A percentile compares a stretch with the other conserved stretches of the same genome.
Evolutionary conservation across 352 stramenopile genomes (phyloP).

Genomic region (Pythium phragmiticola): DNA sequence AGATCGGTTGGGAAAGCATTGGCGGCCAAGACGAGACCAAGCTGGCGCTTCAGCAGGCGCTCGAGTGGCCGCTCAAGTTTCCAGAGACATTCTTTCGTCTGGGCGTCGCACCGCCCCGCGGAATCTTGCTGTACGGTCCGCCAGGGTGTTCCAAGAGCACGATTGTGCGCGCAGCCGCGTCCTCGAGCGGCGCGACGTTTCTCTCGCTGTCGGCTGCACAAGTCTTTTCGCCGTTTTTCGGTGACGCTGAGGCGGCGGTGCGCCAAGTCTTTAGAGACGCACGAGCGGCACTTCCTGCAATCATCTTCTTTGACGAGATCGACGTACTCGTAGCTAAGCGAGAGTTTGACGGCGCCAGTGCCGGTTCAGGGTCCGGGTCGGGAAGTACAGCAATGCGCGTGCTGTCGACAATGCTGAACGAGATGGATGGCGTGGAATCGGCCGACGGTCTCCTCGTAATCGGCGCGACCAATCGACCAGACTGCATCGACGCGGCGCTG

Average conservation of each 20-base stretch:
- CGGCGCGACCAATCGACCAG: conserved; percentile 95
- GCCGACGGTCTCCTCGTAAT: conserved; percentile 96
- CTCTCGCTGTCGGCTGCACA: conserved; percentile 84
- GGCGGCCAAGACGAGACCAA: conserved; percentile 73
- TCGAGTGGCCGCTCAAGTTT: conserved; percentile 89
- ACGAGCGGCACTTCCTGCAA: conserved; percentile 76
- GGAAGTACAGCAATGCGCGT: conserved; percentile 84
- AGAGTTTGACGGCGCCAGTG: conserved; percentile 47
- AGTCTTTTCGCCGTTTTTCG: conserved; percentile 89
- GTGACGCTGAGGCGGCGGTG: conserved; percentile 83
- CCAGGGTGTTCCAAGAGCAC: conserved; percentile 91
- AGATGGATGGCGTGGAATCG: conserved; percentile 97
- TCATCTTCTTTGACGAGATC: conserved; percentile 92
- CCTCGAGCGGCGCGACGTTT: conserved; percentile 78
- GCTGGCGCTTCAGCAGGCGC: conserved; percentile 70
- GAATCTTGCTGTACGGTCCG: conserved; percentile 88
- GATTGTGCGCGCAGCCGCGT: conserved; percentile 80
- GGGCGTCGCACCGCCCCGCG: conserved; percentile 65
- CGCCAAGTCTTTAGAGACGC: conserved; percentile 80
- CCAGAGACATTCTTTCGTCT: conserved; percentile 70
- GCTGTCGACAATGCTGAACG: conserved; percentile 96
- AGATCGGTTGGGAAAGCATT: conserved; percentile 71
- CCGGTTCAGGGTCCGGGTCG: conserved; percentile 36
- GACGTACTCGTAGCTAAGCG: conserved; percentile 86
- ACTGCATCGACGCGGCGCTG: conserved; percentile 97